phyloP scores from a whole-genome alignment of 2,329 filamentous ascomycete genomes.

The Boeremia exigua region DNA sequence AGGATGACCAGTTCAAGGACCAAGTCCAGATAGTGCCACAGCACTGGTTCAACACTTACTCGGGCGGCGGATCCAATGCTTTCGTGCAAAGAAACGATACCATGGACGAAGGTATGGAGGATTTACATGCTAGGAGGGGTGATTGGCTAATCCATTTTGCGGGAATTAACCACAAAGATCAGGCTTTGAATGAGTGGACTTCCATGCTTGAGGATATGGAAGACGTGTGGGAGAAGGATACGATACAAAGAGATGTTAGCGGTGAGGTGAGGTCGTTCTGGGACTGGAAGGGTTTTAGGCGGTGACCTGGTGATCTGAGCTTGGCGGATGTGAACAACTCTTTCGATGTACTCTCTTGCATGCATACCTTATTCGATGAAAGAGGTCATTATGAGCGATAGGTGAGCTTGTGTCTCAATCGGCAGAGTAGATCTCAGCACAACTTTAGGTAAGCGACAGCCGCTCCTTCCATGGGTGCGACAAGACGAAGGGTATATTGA shows the following conservation, averaged over 20 bases:
- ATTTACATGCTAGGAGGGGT: conserved; percentile 46
- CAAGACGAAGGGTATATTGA: background rate
- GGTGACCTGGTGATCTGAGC: background rate
- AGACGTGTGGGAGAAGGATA: conserved; percentile 31
- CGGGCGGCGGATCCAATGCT: conserved; percentile 33
- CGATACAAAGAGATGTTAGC: conserved; percentile 32
- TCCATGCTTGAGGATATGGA: conserved; percentile 21
- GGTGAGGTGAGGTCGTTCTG: conserved; percentile 34
- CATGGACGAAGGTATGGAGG: conserved; percentile 41
- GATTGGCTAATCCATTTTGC: conserved; percentile 55
- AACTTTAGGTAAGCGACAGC: background rate
- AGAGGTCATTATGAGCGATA: no score
- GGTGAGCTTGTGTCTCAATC: no score
- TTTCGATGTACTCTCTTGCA: no score
- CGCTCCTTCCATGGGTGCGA: background rate
- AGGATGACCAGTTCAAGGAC: conserved; percentile 40
- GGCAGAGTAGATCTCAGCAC: background rate
- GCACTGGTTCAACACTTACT: conserved; percentile 54
- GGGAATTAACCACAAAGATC: conserved; percentile 42
- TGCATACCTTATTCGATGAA: no score
- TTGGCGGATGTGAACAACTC: background rate
- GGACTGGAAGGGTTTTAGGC: conserved; percentile 10
- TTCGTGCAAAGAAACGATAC: conserved; percentile 36
- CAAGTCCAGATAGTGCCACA: conserved; percentile 48
- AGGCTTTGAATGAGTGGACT: conserved; percentile 47